Base-by-base conservation (phyloP, 768 basidiomycete genomes). In the Tricholoma sp. region DNA sequence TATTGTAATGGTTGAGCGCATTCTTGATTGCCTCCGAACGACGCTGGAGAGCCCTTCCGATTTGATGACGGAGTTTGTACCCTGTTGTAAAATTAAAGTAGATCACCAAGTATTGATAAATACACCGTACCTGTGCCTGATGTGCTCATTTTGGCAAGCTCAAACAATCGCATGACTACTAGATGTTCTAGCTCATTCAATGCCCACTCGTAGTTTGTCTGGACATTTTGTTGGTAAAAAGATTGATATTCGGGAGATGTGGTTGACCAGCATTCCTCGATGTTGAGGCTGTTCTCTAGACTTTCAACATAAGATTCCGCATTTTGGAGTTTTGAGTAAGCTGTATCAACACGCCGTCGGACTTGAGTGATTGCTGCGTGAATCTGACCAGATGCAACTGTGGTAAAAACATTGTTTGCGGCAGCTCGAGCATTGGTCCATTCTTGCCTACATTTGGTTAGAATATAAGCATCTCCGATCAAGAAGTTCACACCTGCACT, bases 1-100 rank as follows among this genome's bases (percentile, higher is more conserved):
- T 45, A 28, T 45, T 45, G 6, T 45, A 45, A 5, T n/a, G 44
- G 12, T 45, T 24, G 24, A 24, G 24, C 24, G 24, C 24, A 24
- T 24, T 24, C 24, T 24, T 24, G 24, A 24, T 24, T 24, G 24
- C 4, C 24, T 24, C 24, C 24, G 4, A 24, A 24, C 24, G 24
- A 24, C 4, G 24, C 24, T 24, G 24, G 24, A 24, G 24, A 24
- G 24, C 24, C 36, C 61, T 63, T 4, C 55, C 55, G 20, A 70
- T 66, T 48, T 70, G 68, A n/a, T 58, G 64, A 4, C 60, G 41
- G 5, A 70, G 50, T 13, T 64, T 65, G 57, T 72, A 72, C 4
- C 70, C 69, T 72, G 39, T n/a, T 48, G 2, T 33, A 49, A 51
- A 29, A 39, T 5, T 42, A 9, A 6, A 18, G 17, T 3, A 7